Evolutionary conservation across 2,329 filamentous ascomycete genomes (phyloP).

Genomic region (Colletotrichum brevisporum): DNA sequence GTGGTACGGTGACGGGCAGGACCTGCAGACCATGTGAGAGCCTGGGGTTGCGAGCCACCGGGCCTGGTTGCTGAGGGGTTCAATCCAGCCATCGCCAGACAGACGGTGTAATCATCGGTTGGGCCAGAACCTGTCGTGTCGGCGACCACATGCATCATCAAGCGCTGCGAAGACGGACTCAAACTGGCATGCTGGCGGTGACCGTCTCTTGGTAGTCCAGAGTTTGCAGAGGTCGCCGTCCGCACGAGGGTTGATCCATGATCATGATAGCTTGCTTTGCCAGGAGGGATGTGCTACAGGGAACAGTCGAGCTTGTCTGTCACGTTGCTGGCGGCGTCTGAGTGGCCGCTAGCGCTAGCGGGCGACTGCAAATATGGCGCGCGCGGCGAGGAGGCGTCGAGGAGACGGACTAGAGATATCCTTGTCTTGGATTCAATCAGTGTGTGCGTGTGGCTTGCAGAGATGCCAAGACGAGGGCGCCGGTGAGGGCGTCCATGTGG

Average conservation of each 20-base stretch:
- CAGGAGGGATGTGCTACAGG: conserved; percentile 9
- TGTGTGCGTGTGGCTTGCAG: conserved; percentile 8
- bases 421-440: background rate
- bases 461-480: conserved; percentile 25
- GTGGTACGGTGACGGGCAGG: conserved; percentile 29
- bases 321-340: conserved; percentile 18
- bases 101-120: background rate
- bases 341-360: conserved; percentile 23
- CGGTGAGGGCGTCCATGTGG: conserved; percentile 19
- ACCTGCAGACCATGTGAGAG: conserved; percentile 21
- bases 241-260: conserved; percentile 29
- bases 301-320: conserved; percentile 11
- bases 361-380: conserved; percentile 22
- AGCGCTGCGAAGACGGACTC: conserved; percentile 9
- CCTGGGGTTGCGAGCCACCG: background rate
- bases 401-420: conserved; percentile 1
- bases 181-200: background rate
- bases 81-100: background rate
- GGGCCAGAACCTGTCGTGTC: background rate
- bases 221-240: conserved; percentile 14
- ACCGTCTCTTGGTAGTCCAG: background rate
- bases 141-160: conserved; percentile 11
- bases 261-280: background rate
- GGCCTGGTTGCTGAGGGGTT: background rate
- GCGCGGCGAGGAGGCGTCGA: conserved; percentile 16